A percentile compares a stretch with the other conserved stretches of the same genome.
Conservation (phyloP, 331 rosid species). For the Malus hybrid region DNA sequence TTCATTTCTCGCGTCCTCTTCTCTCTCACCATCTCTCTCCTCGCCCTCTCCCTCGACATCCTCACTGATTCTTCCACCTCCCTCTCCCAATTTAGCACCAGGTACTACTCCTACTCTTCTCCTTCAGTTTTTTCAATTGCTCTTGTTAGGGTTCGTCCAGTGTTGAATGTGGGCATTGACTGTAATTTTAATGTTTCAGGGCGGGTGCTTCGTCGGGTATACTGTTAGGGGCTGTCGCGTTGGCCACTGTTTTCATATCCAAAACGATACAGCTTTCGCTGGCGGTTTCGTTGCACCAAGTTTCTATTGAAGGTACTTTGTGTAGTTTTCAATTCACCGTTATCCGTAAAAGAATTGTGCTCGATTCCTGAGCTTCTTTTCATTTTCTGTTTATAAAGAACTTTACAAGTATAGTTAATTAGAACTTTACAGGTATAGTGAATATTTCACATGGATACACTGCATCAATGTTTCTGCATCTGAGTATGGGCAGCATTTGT, state of each 20-base stretch:
- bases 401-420: too few species aligned
- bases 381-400: too few species aligned
- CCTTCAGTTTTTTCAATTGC: background rate
- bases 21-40: constrained; percentile 62
- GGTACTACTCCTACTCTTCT: constrained; percentile 24
- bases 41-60: constrained; percentile 62
- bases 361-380: too few species aligned
- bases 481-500: too few species aligned
- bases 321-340: background rate
- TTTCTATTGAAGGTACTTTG: constrained; percentile 43
- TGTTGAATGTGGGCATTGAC: background rate
- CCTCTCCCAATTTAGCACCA: constrained; percentile 37
- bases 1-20: constrained; percentile 41
- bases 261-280: constrained; percentile 58
- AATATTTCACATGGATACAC: too few species aligned
- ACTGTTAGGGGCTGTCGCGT: constrained; percentile 61
- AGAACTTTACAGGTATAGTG: too few species aligned
- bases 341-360: background rate
- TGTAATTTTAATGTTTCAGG: constrained; percentile 29
- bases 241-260: constrained; percentile 69
- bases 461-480: too few species aligned
- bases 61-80: constrained; percentile 41
- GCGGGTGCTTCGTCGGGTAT: constrained; percentile 77
- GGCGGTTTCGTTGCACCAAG: constrained; percentile 38
- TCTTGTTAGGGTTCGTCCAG: background rate